Conservation (phyloP, 75 land plant genomes). For the Cunninghamia lanceolata region DNA sequence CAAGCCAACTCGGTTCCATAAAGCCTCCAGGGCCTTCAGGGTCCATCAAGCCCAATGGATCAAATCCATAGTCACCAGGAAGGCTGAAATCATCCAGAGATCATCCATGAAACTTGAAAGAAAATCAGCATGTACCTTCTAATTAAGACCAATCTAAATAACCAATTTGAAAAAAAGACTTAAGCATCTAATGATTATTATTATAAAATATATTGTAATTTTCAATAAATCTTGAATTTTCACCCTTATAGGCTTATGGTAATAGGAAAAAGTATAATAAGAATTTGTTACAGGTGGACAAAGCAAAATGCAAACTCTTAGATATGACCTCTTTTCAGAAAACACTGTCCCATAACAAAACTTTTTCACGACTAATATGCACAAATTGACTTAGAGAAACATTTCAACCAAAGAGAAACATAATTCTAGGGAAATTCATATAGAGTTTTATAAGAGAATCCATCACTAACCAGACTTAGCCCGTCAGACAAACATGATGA, state of each 20-base stretch:
- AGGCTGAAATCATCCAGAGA: conserved; percentile 36
- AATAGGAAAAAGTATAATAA: neutral
- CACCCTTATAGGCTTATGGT: neutral
- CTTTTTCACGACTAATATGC: neutral
- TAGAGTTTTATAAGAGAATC: too few species aligned
- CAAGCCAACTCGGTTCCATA: conserved; percentile 91
- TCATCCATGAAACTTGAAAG: neutral
- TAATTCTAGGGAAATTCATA: too few species aligned
- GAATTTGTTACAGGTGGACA: neutral
- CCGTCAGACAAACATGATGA: neutral
- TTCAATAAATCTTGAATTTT: neutral
- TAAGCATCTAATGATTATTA: neutral
- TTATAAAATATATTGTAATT: too few species aligned
- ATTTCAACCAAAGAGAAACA: too few species aligned
- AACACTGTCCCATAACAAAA: neutral
- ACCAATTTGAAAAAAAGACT: neutral
- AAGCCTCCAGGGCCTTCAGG: conserved; percentile 96
- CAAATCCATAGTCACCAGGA: conserved; percentile 93
- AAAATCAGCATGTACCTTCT: neutral
- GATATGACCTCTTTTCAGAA: neutral
- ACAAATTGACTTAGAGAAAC: neutral
- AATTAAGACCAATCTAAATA: neutral
- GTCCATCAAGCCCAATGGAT: conserved; percentile 89
- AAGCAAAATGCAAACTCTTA: neutral
- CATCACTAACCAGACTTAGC: too few species aligned